Evolutionary conservation across 2,329 filamentous ascomycete genomes (phyloP).

Genomic region (Fusarium citri): DNA sequence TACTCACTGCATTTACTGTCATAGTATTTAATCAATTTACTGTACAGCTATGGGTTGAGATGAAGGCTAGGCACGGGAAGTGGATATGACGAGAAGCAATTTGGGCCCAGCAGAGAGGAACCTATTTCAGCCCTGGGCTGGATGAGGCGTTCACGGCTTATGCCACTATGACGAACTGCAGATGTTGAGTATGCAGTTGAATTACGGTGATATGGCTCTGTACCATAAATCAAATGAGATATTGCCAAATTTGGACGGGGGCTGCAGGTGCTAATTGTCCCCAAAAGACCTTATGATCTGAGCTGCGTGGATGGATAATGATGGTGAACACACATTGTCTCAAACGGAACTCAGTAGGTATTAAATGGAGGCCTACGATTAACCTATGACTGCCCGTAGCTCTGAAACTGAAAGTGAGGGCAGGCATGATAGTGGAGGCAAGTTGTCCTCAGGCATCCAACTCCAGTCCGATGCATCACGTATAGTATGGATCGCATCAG

Average conservation of each 20-base stretch:
- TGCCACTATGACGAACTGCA: slow-evolving; percentile 22
- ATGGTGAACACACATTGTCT: slow-evolving; percentile 13
- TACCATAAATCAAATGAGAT: slow-evolving; percentile 15
- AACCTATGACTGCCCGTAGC: not conserved
- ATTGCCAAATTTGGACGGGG: not conserved
- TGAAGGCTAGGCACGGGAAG: slow-evolving; percentile 31
- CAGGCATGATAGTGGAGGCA: not conserved
- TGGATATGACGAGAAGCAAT: slow-evolving; percentile 28
- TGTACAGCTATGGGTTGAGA: slow-evolving; percentile 2
- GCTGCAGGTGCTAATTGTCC: slow-evolving; percentile 7
- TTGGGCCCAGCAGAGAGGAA: not conserved
- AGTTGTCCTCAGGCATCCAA: not conserved
- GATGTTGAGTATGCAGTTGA: slow-evolving; percentile 23
- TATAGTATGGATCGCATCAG: not conserved
- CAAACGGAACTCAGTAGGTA: not conserved
- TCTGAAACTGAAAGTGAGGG: not conserved
- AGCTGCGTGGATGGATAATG: slow-evolving; percentile 1
- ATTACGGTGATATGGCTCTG: slow-evolving; percentile 1
- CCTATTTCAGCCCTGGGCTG: slow-evolving; percentile 6
- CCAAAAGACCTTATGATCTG: not conserved
- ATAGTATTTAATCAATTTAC: not conserved
- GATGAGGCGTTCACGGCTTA: slow-evolving; percentile 7
- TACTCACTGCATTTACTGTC: not conserved
- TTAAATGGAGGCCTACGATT: not conserved
- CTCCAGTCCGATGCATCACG: not conserved